Conservation (phyloP, 495 filamentous ascomycete genomes). For the Penicillium cataractarum region DNA sequence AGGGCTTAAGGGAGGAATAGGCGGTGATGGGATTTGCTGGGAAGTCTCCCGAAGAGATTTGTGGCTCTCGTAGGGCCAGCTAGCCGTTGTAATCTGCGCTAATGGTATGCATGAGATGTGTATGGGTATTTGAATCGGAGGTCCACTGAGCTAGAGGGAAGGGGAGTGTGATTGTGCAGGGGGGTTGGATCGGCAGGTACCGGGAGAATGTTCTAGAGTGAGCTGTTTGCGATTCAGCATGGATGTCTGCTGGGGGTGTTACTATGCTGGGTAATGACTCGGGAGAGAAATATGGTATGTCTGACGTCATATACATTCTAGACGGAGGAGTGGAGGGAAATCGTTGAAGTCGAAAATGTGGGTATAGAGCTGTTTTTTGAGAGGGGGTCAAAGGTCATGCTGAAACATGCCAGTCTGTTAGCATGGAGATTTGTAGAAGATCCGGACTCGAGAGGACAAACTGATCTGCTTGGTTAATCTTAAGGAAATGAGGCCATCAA, state of each 20-base stretch:
- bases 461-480: not conserved
- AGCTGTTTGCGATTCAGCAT: not conserved
- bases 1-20: not conserved
- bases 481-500: constrained; percentile 1
- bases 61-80: too few relatives aligned
- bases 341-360: not conserved
- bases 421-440: not conserved
- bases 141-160: constrained; percentile 1
- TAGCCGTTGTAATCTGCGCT: not conserved
- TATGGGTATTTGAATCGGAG: not conserved
- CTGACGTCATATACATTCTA: not conserved
- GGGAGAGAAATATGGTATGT: not conserved
- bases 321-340: not conserved
- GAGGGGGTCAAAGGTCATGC: not conserved
- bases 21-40: not conserved
- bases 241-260: not conserved
- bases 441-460: not conserved
- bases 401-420: not conserved
- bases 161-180: not conserved
- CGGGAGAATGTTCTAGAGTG: not conserved
- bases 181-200: not conserved
- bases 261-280: not conserved
- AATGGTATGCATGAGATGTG: not conserved
- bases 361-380: not conserved
- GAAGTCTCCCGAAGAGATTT: not conserved